Conservation (phyloP, 1,284 basidiomycete species). For the Cryptococcus sp. region DNA sequence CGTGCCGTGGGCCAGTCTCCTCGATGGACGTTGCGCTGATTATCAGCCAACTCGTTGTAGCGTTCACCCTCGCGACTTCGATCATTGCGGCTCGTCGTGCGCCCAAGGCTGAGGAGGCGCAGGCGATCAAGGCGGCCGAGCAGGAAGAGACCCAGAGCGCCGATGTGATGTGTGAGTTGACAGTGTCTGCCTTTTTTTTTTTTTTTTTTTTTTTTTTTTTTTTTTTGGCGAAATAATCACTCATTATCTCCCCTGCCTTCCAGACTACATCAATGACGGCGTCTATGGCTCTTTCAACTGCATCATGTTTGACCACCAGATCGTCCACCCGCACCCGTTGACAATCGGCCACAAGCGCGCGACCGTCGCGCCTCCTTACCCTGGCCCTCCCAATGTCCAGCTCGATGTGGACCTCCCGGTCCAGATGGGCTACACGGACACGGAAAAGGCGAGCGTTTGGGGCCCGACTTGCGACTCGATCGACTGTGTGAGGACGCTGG, state of each 20-base stretch:
- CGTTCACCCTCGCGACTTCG: constrained; percentile 89
- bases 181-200: no score
- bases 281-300: constrained; percentile 99
- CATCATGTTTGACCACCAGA: constrained; percentile 89
- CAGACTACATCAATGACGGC: constrained; percentile 97
- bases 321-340: constrained; percentile 77
- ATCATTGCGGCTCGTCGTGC: constrained; percentile 81
- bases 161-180: constrained; percentile 52
- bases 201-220: no score
- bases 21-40: no score
- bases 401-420: constrained; percentile 47
- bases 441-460: constrained; percentile 54
- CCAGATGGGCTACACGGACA: constrained; percentile 50
- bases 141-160: constrained; percentile 45
- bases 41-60: no score
- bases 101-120: constrained; percentile 13
- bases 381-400: constrained; percentile 48
- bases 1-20: no score
- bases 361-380: constrained; percentile 42
- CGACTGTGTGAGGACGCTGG: constrained; percentile 68
- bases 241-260: neutral
- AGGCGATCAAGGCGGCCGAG: constrained; percentile 10
- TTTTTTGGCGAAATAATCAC: no score
- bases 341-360: constrained; percentile 48
- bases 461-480: constrained; percentile 84